Evolutionary conservation across 495 filamentous ascomycete species (phyloP).

Genomic region (Bryoglossum gracile): DNA sequence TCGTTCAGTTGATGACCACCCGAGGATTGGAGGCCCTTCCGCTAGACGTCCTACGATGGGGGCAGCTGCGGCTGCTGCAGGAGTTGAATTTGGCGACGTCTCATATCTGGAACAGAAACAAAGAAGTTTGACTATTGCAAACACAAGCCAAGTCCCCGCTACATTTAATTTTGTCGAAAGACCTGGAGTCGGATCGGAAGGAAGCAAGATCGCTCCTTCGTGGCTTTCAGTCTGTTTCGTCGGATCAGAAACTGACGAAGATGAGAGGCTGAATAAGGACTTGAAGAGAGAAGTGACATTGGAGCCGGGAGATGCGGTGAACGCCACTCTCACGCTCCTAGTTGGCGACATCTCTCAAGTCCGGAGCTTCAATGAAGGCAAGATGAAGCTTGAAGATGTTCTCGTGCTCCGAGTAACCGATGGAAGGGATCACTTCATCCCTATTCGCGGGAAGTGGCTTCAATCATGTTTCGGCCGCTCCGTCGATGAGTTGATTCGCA

Average conservation of each 20-base stretch:
- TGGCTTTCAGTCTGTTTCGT: slow-evolving; percentile 68
- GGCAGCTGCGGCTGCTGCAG: slow-evolving; percentile 23
- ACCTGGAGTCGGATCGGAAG: slow-evolving; percentile 42
- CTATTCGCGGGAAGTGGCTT: slow-evolving; percentile 68
- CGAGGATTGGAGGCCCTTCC: slow-evolving; percentile 24
- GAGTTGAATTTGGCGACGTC: slow-evolving; percentile 69
- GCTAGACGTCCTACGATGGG: slow-evolving; percentile 10
- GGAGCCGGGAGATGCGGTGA: slow-evolving; percentile 74
- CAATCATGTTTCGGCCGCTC: slow-evolving; percentile 78
- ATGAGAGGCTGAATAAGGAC: slow-evolving; percentile 27
- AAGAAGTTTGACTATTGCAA: slow-evolving; percentile 73
- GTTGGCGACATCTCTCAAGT: slow-evolving; percentile 58
- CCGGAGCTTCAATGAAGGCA: slow-evolving; percentile 61
- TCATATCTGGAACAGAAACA: slow-evolving; percentile 56
- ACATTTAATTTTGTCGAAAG: slow-evolving; percentile 68
- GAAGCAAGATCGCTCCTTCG: slow-evolving; percentile 33
- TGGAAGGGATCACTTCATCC: slow-evolving; percentile 88
- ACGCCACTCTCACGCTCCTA: slow-evolving; percentile 55
- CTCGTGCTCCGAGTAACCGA: slow-evolving; percentile 79
- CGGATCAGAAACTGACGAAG: slow-evolving; percentile 29
- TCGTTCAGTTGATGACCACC: slow-evolving; percentile 28
- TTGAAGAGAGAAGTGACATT: slow-evolving; percentile 49
- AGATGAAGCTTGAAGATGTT: slow-evolving; percentile 67
- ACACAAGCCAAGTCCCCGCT: slow-evolving; percentile 75
- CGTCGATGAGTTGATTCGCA: slow-evolving; percentile 71